These are phyloP conservation scores for Zoysia pacifica DNA, from an alignment of 176 grass and related monocot species.

Conservation along the genomic window DNA sequence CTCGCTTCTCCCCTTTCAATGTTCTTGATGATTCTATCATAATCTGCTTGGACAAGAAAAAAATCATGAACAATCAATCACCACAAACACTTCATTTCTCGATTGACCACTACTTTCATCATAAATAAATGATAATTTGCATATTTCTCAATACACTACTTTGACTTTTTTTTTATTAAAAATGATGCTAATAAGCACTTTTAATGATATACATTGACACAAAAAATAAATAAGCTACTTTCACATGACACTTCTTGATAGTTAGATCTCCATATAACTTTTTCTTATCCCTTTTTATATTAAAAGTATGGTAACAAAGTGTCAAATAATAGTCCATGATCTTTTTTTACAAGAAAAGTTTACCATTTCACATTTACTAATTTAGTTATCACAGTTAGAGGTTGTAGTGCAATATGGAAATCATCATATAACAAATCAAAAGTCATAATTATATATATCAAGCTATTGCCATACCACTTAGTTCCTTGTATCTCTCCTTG, in stretches of 20 bases:
- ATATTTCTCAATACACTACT: not conserved
- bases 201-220: not conserved
- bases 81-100: not conserved
- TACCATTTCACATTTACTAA: not conserved
- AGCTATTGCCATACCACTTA: conserved; percentile 63
- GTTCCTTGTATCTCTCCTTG: conserved; percentile 87
- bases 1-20: conserved; percentile 98
- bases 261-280: too few species aligned
- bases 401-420: not conserved
- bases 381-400: not conserved
- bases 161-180: not conserved
- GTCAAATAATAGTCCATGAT: not conserved
- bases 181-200: not conserved
- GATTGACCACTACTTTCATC: not conserved
- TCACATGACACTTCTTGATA: not conserved
- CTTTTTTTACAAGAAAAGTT: not conserved
- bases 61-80: conserved; percentile 15
- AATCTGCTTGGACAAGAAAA: conserved; percentile 54
- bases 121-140: not conserved
- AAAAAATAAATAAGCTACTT: not conserved
- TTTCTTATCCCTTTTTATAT: not conserved
- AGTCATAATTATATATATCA: not conserved
- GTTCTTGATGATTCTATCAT: conserved; percentile 96
- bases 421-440: not conserved
- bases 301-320: not conserved